These are phyloP conservation scores for Desmodesmus armatus DNA, from an alignment of 139 green algal genomes.

Conservation along the genomic window DNA sequence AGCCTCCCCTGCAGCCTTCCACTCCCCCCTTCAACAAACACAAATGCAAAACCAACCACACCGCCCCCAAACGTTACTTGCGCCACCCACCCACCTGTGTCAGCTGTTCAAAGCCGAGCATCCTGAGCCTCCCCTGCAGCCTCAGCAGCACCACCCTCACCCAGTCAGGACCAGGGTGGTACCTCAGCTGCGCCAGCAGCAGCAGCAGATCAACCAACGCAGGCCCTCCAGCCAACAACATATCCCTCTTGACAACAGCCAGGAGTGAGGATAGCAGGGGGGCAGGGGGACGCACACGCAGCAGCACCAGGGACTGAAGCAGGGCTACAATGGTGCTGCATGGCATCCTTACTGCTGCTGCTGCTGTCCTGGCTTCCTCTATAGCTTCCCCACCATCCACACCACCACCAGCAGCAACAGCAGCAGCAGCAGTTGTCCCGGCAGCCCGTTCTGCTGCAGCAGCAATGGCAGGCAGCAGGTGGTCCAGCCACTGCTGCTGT, in stretches of 20 bases:
- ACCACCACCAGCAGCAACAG: neutral
- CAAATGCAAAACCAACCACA: neutral
- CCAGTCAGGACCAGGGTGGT: constrained; percentile 11
- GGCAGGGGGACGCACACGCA: constrained; percentile 1
- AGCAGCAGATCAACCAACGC: constrained; percentile 29
- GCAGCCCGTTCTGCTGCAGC: neutral
- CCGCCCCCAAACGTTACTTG: neutral
- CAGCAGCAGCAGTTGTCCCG: too few relatives aligned
- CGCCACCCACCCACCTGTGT: constrained; percentile 9
- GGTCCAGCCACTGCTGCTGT: neutral
- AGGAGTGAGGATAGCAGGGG: neutral
- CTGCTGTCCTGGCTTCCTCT: neutral
- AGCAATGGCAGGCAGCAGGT: constrained; percentile 1
- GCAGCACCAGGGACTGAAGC: constrained; percentile 29
- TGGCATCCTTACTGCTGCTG: neutral
- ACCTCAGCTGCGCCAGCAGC: constrained; percentile 31
- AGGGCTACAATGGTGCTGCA: neutral
- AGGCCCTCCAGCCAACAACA: neutral
- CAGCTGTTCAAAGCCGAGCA: constrained; percentile 30
- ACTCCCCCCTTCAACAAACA: neutral
- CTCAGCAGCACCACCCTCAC: neutral
- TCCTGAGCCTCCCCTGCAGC: constrained; percentile 15
- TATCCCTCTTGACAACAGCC: neutral
- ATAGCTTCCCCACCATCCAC: neutral
- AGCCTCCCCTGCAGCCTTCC: constrained; percentile 22